Evolutionary conservation across 768 basidiomycete species (phyloP), one percentile per base, ranked within the genome.

Genomic region (Lactarius pseudohatsudake): DNA sequence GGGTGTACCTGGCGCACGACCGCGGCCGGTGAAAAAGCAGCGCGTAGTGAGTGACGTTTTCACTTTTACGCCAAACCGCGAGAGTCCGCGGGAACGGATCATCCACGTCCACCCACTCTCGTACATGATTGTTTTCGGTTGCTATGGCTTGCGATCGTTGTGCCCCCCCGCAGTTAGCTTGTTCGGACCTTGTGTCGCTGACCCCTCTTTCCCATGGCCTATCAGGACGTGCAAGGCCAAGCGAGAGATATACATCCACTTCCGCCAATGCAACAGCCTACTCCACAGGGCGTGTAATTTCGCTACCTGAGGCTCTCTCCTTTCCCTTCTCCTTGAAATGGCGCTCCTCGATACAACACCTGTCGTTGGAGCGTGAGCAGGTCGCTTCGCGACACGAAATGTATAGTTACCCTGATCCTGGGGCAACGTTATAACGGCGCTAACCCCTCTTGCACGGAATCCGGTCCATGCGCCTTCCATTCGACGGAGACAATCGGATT

Each of bases 1-100:
- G 62, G 68, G 70, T 7, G 65, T 71, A 10, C 64, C 68, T 11
- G 70, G 70, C 26, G 70, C 57, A 9, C 69, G 69, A 54, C 70
- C 70, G 11, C 64, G 70, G 53, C 70, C 70, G 15, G 38, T 70
- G 45, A 71, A 71, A 61, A 71, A 70, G 59, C 70, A 69, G 58
- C 70, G 70, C 22, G 36, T 70, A 54, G 70, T 71, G 54, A 70
- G 70, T 70, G 15, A 36, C 13, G 18, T 20, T 34, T 64, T 60
- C 28, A 43, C 32, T 34, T 38, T 26, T 61, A 53, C 38, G 32
- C 41, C 30, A 15, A 30, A 30, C 26, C 13, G 15, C 47, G 40
- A 67, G 38, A 47, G 32, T 56, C 20, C 22, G 43, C 55, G 43
- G 47, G 41, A 53, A 40, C 50, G 20, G 32, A 32, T 36, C 43